Evolutionary conservation across 345 rosid genomes (phyloP).

Genomic region (Abelmoschus esculentus): DNA sequence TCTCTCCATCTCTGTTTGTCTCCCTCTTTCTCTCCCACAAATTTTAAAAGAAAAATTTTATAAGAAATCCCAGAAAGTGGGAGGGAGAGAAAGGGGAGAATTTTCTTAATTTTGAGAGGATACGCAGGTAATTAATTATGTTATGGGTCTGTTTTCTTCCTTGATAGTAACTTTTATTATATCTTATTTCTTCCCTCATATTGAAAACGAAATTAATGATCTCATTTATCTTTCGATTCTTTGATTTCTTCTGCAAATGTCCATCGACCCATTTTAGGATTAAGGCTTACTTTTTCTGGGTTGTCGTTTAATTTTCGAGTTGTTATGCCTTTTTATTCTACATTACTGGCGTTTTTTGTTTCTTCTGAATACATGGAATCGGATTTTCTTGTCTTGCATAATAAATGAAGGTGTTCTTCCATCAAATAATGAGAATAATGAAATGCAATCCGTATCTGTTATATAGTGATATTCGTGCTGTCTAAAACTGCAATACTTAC

Average conservation of each 20-base stretch:
- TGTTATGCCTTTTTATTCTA: constrained; percentile 25
- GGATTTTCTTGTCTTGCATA: background rate
- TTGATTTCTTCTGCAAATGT: background rate
- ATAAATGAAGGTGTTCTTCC: background rate
- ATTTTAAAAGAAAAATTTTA: background rate
- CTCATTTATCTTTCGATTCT: constrained; percentile 2
- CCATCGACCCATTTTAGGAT: background rate
- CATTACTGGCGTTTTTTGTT: background rate
- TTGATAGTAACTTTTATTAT: no score
- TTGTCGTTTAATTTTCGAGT: constrained; percentile 10
- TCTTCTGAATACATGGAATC: background rate
- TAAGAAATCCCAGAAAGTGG: constrained; percentile 8
- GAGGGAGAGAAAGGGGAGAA: background rate
- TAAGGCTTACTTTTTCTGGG: background rate
- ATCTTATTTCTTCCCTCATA: background rate
- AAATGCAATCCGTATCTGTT: no score
- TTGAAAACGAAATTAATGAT: background rate
- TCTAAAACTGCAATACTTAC: no score
- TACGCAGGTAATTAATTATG: constrained; percentile 18
- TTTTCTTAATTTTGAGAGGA: constrained; percentile 12
- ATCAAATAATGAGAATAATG: no score
- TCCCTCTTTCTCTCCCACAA: constrained; percentile 9
- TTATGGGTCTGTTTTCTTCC: no score
- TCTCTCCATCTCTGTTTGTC: constrained; percentile 1
- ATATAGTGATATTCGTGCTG: no score